A percentile compares a stretch with the other conserved stretches of the same genome.
Conservation (phyloP, 129 eudicot genomes). For the Artemisia tridentata region DNA sequence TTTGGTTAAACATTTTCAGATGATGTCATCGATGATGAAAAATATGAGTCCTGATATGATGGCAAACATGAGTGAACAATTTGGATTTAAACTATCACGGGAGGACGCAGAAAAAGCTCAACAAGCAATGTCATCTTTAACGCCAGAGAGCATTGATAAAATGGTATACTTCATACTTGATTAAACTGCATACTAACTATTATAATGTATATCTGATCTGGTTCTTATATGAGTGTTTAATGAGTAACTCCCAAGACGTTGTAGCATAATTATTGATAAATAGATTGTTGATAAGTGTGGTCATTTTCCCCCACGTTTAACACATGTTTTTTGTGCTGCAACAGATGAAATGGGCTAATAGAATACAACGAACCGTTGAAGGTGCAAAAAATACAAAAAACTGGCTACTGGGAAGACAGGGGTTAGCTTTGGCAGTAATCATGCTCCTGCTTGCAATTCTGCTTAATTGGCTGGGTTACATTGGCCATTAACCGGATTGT, state of each 20-base stretch:
- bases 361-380: conserved; percentile 69
- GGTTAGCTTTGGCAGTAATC: conserved; percentile 75
- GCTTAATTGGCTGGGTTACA: conserved; percentile 80
- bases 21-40: conserved; percentile 88
- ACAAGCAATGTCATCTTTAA: conserved; percentile 91
- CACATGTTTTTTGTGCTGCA: not conserved
- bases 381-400: conserved; percentile 83
- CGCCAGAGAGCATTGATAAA: conserved; percentile 82
- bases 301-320: not conserved
- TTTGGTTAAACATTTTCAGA: conserved; percentile 45
- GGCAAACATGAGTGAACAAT: conserved; percentile 95
- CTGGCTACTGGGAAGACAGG: conserved; percentile 85
- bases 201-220: not conserved
- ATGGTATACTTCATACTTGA: conserved; percentile 50
- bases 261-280: not conserved
- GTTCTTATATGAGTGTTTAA: too few species aligned
- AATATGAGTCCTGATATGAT: conserved; percentile 98
- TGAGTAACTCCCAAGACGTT: not conserved
- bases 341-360: conserved; percentile 96
- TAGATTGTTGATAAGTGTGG: not conserved
- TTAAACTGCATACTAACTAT: not conserved
- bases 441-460: conserved; percentile 77
- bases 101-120: conserved; percentile 98
- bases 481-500: conserved; percentile 46
- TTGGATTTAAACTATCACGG: conserved; percentile 78